A percentile compares a stretch with the other conserved stretches of the same genome.
These are phyloP conservation scores for Alternaria alternata DNA, from an alignment of 2,329 filamentous ascomycete genomes.

Conservation along the genomic window DNA sequence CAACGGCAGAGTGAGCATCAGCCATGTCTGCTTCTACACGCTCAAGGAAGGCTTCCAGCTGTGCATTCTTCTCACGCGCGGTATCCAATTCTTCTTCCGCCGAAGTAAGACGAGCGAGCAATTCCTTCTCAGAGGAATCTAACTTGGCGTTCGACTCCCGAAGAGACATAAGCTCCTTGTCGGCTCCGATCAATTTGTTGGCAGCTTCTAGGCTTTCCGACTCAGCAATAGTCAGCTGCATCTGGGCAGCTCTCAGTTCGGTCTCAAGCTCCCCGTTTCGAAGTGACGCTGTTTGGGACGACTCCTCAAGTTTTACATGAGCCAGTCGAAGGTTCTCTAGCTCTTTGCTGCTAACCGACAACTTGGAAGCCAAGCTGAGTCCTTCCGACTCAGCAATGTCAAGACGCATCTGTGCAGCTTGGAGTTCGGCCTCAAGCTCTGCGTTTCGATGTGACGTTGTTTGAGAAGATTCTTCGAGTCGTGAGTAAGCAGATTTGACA, in stretches of 20 bases:
- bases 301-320: constrained; percentile 22
- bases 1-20: constrained; percentile 39
- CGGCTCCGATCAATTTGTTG: constrained; percentile 29
- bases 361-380: constrained; percentile 28
- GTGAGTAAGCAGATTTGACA: constrained; percentile 19
- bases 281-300: constrained; percentile 3
- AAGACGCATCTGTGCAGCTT: constrained; percentile 31
- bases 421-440: constrained; percentile 31
- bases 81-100: constrained; percentile 44
- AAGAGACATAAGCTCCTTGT: constrained; percentile 39
- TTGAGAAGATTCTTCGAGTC: constrained; percentile 21
- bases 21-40: constrained; percentile 43
- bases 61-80: constrained; percentile 41
- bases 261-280: constrained; percentile 27
- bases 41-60: constrained; percentile 44
- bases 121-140: constrained; percentile 40
- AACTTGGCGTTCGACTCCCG: constrained; percentile 37
- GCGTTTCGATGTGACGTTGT: constrained; percentile 6
- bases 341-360: constrained; percentile 23
- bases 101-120: constrained; percentile 35
- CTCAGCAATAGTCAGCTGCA: constrained; percentile 34
- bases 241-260: constrained; percentile 28
- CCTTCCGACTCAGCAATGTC: constrained; percentile 34
- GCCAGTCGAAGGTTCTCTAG: constrained; percentile 19
- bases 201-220: constrained; percentile 30